A percentile compares a stretch with the other conserved stretches of the same genome.
These are phyloP conservation scores for Pseudotulostoma volvatum DNA, from an alignment of 495 filamentous ascomycete genomes.

Conservation along the genomic window DNA sequence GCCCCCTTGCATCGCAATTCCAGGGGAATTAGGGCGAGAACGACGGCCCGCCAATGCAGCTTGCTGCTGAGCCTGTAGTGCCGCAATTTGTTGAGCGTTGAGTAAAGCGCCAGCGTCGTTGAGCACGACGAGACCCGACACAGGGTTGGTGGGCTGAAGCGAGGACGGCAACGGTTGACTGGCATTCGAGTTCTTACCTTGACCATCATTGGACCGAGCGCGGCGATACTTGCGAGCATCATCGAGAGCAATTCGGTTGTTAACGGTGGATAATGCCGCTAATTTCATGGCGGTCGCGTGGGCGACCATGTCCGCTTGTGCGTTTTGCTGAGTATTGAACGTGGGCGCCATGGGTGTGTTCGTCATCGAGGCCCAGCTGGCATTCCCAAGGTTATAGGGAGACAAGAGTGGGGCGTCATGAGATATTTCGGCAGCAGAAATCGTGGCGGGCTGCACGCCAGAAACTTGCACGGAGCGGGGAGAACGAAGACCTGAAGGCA, in stretches of 20 bases:
- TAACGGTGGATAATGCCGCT: slow-evolving; percentile 89
- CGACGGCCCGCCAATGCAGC: slow-evolving; percentile 62
- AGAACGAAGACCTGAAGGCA: slow-evolving; percentile 66
- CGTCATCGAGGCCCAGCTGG: slow-evolving; percentile 96
- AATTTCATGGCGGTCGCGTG: slow-evolving; percentile 99
- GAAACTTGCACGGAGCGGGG: slow-evolving; percentile 68
- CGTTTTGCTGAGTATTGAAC: slow-evolving; percentile 45
- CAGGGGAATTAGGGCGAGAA: slow-evolving; percentile 86
- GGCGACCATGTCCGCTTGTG: slow-evolving; percentile 91
- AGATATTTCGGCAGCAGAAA: slow-evolving; percentile 49
- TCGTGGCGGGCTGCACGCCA: slow-evolving; percentile 46
- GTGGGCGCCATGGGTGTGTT: slow-evolving; percentile 91
- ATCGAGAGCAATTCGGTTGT: slow-evolving; percentile 93
- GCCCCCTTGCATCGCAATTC: slow-evolving; percentile 62
- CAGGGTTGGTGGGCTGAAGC: slow-evolving; percentile 35
- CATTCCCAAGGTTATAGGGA: slow-evolving; percentile 66
- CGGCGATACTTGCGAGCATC: slow-evolving; percentile 89
- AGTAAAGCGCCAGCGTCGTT: slow-evolving; percentile 83
- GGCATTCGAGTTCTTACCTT: slow-evolving; percentile 29
- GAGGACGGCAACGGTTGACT: slow-evolving; percentile 34
- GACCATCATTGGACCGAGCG: slow-evolving; percentile 75
- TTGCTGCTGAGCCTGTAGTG: slow-evolving; percentile 69
- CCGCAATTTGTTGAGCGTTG: slow-evolving; percentile 69
- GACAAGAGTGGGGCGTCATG: slow-evolving; percentile 71
- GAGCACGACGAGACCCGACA: slow-evolving; percentile 66